phyloP scores from a whole-genome alignment of 2,329 filamentous ascomycete species.

The Sclerotinia minor region DNA sequence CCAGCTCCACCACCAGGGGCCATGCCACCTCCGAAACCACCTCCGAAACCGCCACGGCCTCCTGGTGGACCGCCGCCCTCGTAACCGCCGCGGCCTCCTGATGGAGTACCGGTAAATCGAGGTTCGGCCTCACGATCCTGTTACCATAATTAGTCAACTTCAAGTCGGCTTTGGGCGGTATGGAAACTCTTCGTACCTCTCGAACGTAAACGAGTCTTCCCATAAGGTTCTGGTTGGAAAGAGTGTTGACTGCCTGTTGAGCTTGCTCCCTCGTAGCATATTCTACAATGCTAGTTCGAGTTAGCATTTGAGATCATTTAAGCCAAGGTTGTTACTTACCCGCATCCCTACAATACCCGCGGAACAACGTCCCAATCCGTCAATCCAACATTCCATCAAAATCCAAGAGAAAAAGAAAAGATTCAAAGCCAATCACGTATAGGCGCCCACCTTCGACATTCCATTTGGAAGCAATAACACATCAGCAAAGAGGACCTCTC shows the following conservation, averaged over 20 bases:
- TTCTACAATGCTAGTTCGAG: slow-evolving; percentile 87
- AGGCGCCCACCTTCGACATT: slow-evolving; percentile 99
- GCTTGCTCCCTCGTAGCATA: slow-evolving; percentile 99
- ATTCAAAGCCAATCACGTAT: slow-evolving; percentile 79
- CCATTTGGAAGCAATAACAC: slow-evolving; percentile 99
- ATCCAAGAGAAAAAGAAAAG: slow-evolving; percentile 52
- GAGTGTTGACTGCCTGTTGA: slow-evolving; percentile 92
- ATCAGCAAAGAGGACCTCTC: slow-evolving; percentile 99
- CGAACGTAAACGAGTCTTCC: slow-evolving; percentile 97
- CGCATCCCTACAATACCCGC: slow-evolving; percentile 97
- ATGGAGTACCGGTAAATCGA: slow-evolving; percentile 77
- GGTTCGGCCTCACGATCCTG: slow-evolving; percentile 98
- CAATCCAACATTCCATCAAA: slow-evolving; percentile 96
- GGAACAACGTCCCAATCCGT: slow-evolving; percentile 94
- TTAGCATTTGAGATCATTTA: not conserved
- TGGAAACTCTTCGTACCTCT: slow-evolving; percentile 63
- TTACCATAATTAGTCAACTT: slow-evolving; percentile 24
- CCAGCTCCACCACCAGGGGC: slow-evolving; percentile 57
- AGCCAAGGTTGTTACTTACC: slow-evolving; percentile 63
- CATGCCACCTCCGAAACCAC: slow-evolving; percentile 46
- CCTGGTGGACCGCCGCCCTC: slow-evolving; percentile 24
- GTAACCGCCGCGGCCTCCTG: slow-evolving; percentile 63
- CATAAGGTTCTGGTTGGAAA: slow-evolving; percentile 99
- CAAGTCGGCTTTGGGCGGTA: slow-evolving; percentile 5
- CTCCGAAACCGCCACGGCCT: slow-evolving; percentile 24